Evolutionary conservation across 805 yeast genomes (phyloP), one percentile per base, ranked within the genome.

Genomic region (Ogataea sp.): DNA sequence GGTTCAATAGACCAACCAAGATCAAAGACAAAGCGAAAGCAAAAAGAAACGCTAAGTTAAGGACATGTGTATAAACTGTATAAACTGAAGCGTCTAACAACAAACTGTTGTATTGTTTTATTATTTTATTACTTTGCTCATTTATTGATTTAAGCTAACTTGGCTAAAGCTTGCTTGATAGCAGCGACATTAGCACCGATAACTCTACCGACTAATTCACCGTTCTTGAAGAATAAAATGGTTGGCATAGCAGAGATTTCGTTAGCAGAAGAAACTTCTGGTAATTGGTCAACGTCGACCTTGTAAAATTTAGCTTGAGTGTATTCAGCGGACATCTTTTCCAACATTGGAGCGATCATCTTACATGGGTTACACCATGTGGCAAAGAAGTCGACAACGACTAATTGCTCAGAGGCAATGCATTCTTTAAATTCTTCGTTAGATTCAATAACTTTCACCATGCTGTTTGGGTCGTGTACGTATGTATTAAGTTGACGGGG

Each of bases 341-440:
- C 95, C 52, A 90, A 68, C 68, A 86, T 69, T 53, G 98, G 98
- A 40, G 96, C 89, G 66, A 93, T 83, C 79, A 85, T 85, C 75
- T 90, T 93, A 74, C 98, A 90, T 46, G 98, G 97, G 52, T 97
- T 97, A 67, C 98, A 90, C 97, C 97, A 93, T 45, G 89, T 79
- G 54, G 97, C 97, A 59, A 77, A 89, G 71, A 90, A 93, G 71
- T 93, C 97, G 51, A 93, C 86, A 52, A 93, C 89, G 51, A 87
- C 89, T 58, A 87, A 71, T 53, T 83, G 84, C 31, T 46, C 26
- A 50, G 75, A 75, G 55, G 70, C 70, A 56, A 82, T 73, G 49
- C 80, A 82, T 43, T 70, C 68, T 39, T 75, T 67, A 73, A 89
- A 90, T 61, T 88, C 89, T 28, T 50, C 61, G 38, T 52, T 52